Evolutionary conservation across 176 grass and related monocot species (phyloP), one percentile per base, ranked within the genome.

Genomic region (Musa troglodytarum): DNA sequence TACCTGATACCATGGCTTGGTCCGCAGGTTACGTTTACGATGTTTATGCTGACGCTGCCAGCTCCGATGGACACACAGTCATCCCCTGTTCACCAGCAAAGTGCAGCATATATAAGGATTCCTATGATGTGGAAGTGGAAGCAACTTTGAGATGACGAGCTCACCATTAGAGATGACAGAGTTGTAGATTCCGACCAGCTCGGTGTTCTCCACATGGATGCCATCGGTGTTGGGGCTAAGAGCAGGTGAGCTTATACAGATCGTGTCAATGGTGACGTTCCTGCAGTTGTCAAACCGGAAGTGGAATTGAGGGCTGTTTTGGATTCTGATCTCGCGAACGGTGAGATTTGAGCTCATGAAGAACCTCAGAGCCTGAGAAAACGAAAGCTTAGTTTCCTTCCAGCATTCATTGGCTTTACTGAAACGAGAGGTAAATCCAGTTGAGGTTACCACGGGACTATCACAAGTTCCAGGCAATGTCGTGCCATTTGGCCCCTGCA

Each of bases 291-390:
- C 95, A 80, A 99, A 99, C 50, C 95, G 90, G 80, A 99, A 89
- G 80, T 99, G 95, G 88, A 99, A 99, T 69, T 99, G 86, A 1
- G 95, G 90, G 83, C 95, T 99, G 86, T 99, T 84, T 76, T 91
- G 84, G 58, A 99, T 82, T 82, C 54, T 87, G 1, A 98, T 72
- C 1, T 82, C 90, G 20, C 78, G 82, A 19, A 98, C 80, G 14
- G 84, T 91, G 69, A 93, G 83, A 83, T 93, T 89, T 58, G 87
- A 85, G 82, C 82, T 93, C 55, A 20, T 76, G 91, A 90, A 91
- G 28, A 98, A 93, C 81, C 95, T 67, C 69, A 98, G 77, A 53
- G 88, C 88, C 95, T 98, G 86, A 19, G 3, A 22, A 53, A 17
- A 69, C 34, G 34, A 43, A 43, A 43, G 34, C 34, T 43, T 43